Evolutionary conservation across 2,329 filamentous ascomycete genomes (phyloP).

Genomic region (Clarireedia monteithiana): DNA sequence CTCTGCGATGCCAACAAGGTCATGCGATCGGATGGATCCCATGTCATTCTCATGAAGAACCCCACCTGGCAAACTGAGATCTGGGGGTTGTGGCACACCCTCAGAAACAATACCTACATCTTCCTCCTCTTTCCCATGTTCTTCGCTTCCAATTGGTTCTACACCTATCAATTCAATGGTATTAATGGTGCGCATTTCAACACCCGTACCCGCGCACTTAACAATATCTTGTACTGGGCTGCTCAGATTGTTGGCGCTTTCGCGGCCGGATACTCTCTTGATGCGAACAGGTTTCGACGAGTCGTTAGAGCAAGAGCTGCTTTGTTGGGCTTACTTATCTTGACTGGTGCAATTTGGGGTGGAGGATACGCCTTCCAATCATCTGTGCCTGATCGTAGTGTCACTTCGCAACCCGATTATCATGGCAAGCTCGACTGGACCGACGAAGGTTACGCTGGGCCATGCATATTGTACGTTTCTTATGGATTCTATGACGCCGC

Average conservation of each 20-base stretch:
- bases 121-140: conserved; percentile 72
- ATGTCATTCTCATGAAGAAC: conserved; percentile 80
- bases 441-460: conserved; percentile 57
- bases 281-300: conserved; percentile 50
- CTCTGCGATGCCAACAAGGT: conserved; percentile 59
- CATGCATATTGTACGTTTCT: conserved; percentile 81
- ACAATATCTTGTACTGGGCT: conserved; percentile 69
- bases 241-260: conserved; percentile 72
- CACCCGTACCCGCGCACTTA: conserved; percentile 62
- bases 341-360: conserved; percentile 74
- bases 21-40: conserved; percentile 63
- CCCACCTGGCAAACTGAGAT: conserved; percentile 76
- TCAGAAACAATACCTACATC: conserved; percentile 63
- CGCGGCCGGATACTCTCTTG: conserved; percentile 63
- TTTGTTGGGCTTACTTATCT: conserved; percentile 50
- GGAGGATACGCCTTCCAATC: conserved; percentile 70
- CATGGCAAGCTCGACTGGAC: conserved; percentile 32
- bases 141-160: conserved; percentile 70
- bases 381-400: conserved; percentile 40
- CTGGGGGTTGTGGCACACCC: conserved; percentile 62
- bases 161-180: conserved; percentile 68
- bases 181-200: conserved; percentile 65
- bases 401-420: conserved; percentile 41
- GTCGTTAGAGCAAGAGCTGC: conserved; percentile 57
- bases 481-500: conserved; percentile 81